These are phyloP conservation scores for Acidiella bohemica DNA, from an alignment of 495 filamentous ascomycete species.

Conservation along the genomic window DNA sequence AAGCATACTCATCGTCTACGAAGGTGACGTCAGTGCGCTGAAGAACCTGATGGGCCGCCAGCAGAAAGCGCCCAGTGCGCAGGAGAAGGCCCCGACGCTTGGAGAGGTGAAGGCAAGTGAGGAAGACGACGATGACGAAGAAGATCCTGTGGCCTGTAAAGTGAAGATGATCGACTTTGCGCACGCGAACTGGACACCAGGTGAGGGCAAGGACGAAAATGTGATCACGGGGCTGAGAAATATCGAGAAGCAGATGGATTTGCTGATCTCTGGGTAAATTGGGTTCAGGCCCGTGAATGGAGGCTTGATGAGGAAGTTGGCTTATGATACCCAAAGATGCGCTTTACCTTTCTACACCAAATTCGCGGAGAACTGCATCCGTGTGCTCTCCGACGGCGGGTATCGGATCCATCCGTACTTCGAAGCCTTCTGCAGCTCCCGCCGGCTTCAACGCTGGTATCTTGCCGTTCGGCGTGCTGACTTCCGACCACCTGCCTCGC, in stretches of 20 bases:
- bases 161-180: constrained; percentile 95
- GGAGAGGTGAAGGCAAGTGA: constrained; percentile 28
- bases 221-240: constrained; percentile 60
- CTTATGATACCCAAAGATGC: constrained; percentile 8
- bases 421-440: constrained; percentile 20
- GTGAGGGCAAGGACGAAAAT: constrained; percentile 81
- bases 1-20: constrained; percentile 80
- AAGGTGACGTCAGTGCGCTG: constrained; percentile 59
- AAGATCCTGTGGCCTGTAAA: constrained; percentile 58
- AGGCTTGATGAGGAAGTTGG: not conserved
- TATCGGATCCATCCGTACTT: constrained; percentile 19
- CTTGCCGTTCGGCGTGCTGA: constrained; percentile 31
- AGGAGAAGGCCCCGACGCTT: constrained; percentile 18
- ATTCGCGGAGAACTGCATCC: constrained; percentile 15
- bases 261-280: constrained; percentile 6
- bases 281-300: not conserved
- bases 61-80: constrained; percentile 45
- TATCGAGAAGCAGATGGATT: constrained; percentile 50
- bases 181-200: constrained; percentile 77
- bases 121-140: constrained; percentile 47
- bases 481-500: constrained; percentile 34
- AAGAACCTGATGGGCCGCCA: constrained; percentile 10
- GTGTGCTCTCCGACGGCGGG: constrained; percentile 18
- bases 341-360: constrained; percentile 15
- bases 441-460: constrained; percentile 36